Percentiles rank a stretch among this genome's conserved stretches.
Evolutionary conservation across 495 filamentous ascomycete genomes (phyloP).

Genomic region (Chaetomidium leptoderma): DNA sequence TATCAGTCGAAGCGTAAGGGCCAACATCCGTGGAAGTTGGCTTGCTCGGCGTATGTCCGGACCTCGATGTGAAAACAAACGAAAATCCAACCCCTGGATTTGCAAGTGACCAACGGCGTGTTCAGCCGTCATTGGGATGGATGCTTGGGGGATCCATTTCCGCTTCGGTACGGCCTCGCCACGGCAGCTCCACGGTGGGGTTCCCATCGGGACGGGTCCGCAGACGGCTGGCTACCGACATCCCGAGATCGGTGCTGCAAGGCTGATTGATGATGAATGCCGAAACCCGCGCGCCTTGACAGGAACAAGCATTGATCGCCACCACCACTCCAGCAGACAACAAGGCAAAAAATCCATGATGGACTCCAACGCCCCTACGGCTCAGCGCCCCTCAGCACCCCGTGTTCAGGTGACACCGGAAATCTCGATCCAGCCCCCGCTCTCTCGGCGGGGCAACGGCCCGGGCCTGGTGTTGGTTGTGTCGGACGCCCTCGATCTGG

Average conservation of each 20-base stretch:
- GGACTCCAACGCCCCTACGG: background rate
- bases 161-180: too few species aligned
- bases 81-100: too few species aligned
- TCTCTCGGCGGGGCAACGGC: conserved; percentile 52
- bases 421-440: conserved; percentile 46
- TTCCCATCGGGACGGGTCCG: background rate
- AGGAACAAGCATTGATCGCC: background rate
- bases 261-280: background rate
- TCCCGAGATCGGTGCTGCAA: background rate
- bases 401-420: conserved; percentile 5
- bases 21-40: too few species aligned
- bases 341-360: background rate
- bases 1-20: too few species aligned
- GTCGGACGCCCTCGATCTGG: conserved; percentile 6
- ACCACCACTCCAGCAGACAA: background rate
- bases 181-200: background rate
- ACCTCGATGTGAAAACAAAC: too few species aligned
- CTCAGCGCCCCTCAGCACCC: conserved; percentile 2
- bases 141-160: too few species aligned
- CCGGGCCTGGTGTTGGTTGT: conserved; percentile 51
- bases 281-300: too few species aligned
- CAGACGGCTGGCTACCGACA: too few species aligned
- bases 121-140: too few species aligned
- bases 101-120: too few species aligned
- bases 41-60: too few species aligned